These are phyloP conservation scores for Diaporthe aspalathi DNA, from an alignment of 2,329 filamentous ascomycete species.

Conservation along the genomic window DNA sequence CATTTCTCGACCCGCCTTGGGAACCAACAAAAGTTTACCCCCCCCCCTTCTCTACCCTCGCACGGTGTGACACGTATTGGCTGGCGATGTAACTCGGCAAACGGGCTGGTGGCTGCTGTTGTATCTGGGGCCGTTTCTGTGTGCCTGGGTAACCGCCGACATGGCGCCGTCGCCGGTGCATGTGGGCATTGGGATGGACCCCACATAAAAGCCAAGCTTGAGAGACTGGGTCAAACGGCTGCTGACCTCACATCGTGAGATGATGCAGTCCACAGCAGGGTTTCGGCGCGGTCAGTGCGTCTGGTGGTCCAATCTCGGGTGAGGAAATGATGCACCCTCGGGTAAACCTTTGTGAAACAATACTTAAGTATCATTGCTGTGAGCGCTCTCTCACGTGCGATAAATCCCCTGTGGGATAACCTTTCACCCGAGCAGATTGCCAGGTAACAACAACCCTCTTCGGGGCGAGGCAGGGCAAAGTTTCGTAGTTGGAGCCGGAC, in stretches of 20 bases:
- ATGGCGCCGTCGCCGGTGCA: slow-evolving; percentile 20
- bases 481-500: neutral
- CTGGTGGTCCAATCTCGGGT: slow-evolving; percentile 6
- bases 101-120: neutral
- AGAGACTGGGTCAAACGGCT: neutral
- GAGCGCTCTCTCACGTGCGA: neutral
- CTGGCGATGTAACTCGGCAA: slow-evolving; percentile 22
- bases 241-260: slow-evolving; percentile 7
- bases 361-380: too few species aligned
- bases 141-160: slow-evolving; percentile 30
- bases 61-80: slow-evolving; percentile 9
- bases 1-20: slow-evolving; percentile 4
- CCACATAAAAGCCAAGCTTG: neutral
- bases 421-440: neutral
- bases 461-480: neutral
- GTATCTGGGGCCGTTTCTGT: neutral
- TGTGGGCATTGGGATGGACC: neutral
- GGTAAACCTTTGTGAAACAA: slow-evolving; percentile 11
- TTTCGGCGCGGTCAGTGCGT: slow-evolving; percentile 10
- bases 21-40: neutral
- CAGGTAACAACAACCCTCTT: neutral
- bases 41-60: neutral
- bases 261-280: slow-evolving; percentile 25
- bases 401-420: neutral
- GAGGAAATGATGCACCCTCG: slow-evolving; percentile 12